Evolutionary conservation across 768 basidiomycete genomes (phyloP), one percentile per base, ranked within the genome.

Genomic region (Auriculariales sp.): DNA sequence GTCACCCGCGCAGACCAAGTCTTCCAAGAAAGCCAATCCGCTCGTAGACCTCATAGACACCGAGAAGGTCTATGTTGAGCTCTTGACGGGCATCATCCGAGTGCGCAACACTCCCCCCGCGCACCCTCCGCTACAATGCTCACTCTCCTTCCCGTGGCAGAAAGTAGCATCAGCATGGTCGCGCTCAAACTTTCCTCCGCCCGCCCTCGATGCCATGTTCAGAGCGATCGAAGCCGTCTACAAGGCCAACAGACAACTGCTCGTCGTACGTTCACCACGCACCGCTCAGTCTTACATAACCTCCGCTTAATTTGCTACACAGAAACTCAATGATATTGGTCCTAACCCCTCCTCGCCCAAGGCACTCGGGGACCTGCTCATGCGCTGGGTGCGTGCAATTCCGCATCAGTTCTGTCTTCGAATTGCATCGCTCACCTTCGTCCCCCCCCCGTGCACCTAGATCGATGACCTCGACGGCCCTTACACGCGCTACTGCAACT

Each of bases 131-230:
- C 3, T 11, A 22, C 19, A 19, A 50, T 51, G 46, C 28, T 55
- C 22, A n/a, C 49, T 53, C 28, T 9, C 1, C 9, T 46, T 12
- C n/a, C 27, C 39, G 9, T 27, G 17, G 14, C 61, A 98, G 92
- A 90, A 86, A 78, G 86, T 95, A 3, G 95, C 95, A 9, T 82
- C 83, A n/a, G 95, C 95, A 46, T 99, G 95, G 95, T 95, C 93
- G 9, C 72, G 91, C 34, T 77, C 81, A 33, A 97, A 97, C 63
- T 81, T 99, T 32, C 95, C 95, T 15, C 95, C 95, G 14, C 77
- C 77, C 6, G 83, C 88, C 55, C 73, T 99, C 28, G 95, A 99
- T 64, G 66, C 73, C 48, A 94, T 98, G 87, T 99, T 99, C 66
- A 74, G 95, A 55, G 81, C 83, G 56, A 79, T 98, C 47, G 95